Conservation (phyloP, 495 filamentous ascomycete genomes). For the Neurospora sp. region DNA sequence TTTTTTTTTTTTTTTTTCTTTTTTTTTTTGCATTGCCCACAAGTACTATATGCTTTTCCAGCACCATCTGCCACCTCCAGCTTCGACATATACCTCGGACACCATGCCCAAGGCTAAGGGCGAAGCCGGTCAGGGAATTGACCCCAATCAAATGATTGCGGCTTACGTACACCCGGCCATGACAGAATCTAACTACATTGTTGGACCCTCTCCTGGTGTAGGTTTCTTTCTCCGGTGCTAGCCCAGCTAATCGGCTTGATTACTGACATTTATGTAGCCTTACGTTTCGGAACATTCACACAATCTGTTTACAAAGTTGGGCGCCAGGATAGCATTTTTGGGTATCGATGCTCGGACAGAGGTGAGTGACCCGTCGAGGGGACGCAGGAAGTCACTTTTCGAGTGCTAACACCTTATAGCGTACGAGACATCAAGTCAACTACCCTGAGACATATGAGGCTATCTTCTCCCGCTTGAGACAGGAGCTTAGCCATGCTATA, state of each 20-base stretch:
- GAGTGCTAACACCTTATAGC: slow-evolving; percentile 22
- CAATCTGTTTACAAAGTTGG: slow-evolving; percentile 75
- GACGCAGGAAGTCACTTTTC: too few species aligned
- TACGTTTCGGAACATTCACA: slow-evolving; percentile 76
- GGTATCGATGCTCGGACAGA: slow-evolving; percentile 88
- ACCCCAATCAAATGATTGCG: slow-evolving; percentile 57
- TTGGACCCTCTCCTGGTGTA: slow-evolving; percentile 60
- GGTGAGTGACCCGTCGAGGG: slow-evolving; percentile 1
- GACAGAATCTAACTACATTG: slow-evolving; percentile 64
- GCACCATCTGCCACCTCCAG: slow-evolving; percentile 76
- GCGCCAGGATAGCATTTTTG: slow-evolving; percentile 71
- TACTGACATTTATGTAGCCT: slow-evolving; percentile 20
- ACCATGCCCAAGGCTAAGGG: slow-evolving; percentile 12
- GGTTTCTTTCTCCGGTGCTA: background rate
- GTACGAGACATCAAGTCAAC: slow-evolving; percentile 85
- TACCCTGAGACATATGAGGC: slow-evolving; percentile 80
- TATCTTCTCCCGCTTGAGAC: slow-evolving; percentile 59
- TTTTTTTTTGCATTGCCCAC: too few species aligned
- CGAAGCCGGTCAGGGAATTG: slow-evolving; percentile 39
- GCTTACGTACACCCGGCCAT: slow-evolving; percentile 55
- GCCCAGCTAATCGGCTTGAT: slow-evolving; percentile 13
- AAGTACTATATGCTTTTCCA: slow-evolving; percentile 95
- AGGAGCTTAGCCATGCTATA: slow-evolving; percentile 52
- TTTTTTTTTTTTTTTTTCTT: too few species aligned
- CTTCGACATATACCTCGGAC: slow-evolving; percentile 68